phyloP scores from a whole-genome alignment of 257 asterid genomes.

The Solanum dulcamara region DNA sequence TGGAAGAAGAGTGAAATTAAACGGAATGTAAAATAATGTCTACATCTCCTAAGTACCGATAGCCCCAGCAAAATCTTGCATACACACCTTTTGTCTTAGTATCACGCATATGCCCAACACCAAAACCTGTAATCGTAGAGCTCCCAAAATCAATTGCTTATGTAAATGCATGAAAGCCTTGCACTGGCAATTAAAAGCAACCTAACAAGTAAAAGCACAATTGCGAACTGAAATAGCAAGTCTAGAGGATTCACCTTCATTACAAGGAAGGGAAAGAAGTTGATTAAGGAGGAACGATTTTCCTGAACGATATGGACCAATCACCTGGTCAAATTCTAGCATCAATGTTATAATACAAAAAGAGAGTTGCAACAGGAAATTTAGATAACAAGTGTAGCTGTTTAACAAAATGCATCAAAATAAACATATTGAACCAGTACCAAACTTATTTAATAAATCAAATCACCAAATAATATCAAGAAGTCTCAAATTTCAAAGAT shows the following conservation, averaged over 20 bases:
- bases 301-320: slow-evolving; percentile 98
- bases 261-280: slow-evolving; percentile 90
- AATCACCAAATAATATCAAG: not conserved
- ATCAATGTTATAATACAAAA: not conserved
- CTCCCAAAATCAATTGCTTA: not conserved
- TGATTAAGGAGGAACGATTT: slow-evolving; percentile 96
- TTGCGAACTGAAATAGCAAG: not conserved
- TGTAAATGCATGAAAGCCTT: not conserved
- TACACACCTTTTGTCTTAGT: slow-evolving; percentile 83
- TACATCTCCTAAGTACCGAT: not conserved
- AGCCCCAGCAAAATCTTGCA: not conserved
- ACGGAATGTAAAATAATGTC: not conserved
- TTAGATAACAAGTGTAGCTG: not conserved
- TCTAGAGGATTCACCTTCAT: slow-evolving; percentile 55
- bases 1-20: slow-evolving; percentile 10
- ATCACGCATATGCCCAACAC: slow-evolving; percentile 99
- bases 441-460: not conserved
- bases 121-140: slow-evolving; percentile 60
- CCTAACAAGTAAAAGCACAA: not conserved
- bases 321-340: slow-evolving; percentile 42
- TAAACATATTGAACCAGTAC: not conserved
- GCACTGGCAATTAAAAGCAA: not conserved
- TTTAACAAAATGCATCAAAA: not conserved
- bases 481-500: not conserved
- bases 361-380: not conserved